These are phyloP conservation scores for Hymenoscyphus scutula DNA, from an alignment of 2,329 filamentous ascomycete genomes.

Conservation along the genomic window DNA sequence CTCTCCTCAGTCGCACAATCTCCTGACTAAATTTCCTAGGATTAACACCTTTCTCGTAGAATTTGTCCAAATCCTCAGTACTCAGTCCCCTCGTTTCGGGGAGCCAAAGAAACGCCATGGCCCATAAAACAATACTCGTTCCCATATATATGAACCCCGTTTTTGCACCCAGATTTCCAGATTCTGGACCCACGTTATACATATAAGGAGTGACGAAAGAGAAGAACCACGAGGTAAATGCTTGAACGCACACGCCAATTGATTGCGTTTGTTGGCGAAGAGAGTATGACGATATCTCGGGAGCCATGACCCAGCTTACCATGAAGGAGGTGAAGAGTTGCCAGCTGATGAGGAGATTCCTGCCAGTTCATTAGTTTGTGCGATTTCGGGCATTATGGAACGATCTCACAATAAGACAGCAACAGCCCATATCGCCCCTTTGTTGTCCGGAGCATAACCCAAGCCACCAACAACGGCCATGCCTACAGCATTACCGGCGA, in stretches of 20 bases:
- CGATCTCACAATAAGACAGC: constrained; percentile 22
- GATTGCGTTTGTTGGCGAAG: constrained; percentile 26
- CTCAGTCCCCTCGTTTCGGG: constrained; percentile 54
- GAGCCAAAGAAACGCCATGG: constrained; percentile 44
- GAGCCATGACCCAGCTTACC: constrained; percentile 22
- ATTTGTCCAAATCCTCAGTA: constrained; percentile 46
- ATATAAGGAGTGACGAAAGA: constrained; percentile 40
- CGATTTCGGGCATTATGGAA: not conserved
- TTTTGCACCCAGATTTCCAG: constrained; percentile 40
- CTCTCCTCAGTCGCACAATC: not conserved
- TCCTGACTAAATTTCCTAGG: constrained; percentile 14
- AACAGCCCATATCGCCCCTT: constrained; percentile 20
- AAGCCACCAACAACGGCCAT: constrained; percentile 22
- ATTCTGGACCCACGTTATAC: constrained; percentile 42
- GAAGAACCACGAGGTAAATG: constrained; percentile 29
- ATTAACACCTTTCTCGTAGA: constrained; percentile 16
- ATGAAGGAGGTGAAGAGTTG: constrained; percentile 21
- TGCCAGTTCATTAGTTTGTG: constrained; percentile 4
- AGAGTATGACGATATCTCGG: constrained; percentile 25
- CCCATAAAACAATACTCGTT: constrained; percentile 38
- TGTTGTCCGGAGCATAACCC: constrained; percentile 15
- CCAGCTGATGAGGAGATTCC: constrained; percentile 27
- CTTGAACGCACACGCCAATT: constrained; percentile 21
- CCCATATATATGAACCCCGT: constrained; percentile 43
- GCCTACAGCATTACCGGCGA: constrained; percentile 19